Evolutionary conservation across 2,329 filamentous ascomycete species (phyloP).

Genomic region (Xylariaceae sp.): DNA sequence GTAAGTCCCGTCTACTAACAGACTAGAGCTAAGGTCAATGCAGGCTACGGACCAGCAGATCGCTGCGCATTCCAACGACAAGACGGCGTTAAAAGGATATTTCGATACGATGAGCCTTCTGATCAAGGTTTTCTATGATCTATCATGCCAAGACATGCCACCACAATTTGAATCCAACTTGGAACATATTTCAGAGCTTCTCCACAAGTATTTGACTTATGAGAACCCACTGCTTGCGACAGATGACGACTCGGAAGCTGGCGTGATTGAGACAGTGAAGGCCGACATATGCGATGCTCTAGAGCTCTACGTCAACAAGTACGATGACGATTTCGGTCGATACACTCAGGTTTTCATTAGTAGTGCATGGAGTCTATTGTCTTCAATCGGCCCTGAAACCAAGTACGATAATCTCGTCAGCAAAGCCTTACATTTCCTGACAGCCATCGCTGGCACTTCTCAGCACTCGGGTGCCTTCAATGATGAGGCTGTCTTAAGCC

Average conservation of each 20-base stretch:
- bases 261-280: constrained; percentile 82
- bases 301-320: constrained; percentile 91
- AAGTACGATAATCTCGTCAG: constrained; percentile 95
- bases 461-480: constrained; percentile 86
- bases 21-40: constrained; percentile 20
- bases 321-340: constrained; percentile 86
- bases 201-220: constrained; percentile 93
- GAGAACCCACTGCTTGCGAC: constrained; percentile 81
- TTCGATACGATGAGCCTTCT: constrained; percentile 87
- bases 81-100: constrained; percentile 72
- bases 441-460: constrained; percentile 77
- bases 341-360: constrained; percentile 84
- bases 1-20: background rate
- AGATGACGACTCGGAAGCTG: constrained; percentile 87
- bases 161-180: constrained; percentile 93
- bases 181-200: constrained; percentile 70
- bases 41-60: constrained; percentile 72
- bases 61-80: constrained; percentile 74
- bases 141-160: constrained; percentile 95
- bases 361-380: constrained; percentile 89
- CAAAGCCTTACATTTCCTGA: constrained; percentile 92
- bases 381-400: constrained; percentile 80
- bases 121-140: constrained; percentile 90
- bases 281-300: constrained; percentile 91
- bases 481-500: constrained; percentile 73